A percentile compares a stretch with the other conserved stretches of the same genome.
These are phyloP conservation scores for Asterophora lycoperdoides DNA, from an alignment of 768 basidiomycete species.

Conservation along the genomic window DNA sequence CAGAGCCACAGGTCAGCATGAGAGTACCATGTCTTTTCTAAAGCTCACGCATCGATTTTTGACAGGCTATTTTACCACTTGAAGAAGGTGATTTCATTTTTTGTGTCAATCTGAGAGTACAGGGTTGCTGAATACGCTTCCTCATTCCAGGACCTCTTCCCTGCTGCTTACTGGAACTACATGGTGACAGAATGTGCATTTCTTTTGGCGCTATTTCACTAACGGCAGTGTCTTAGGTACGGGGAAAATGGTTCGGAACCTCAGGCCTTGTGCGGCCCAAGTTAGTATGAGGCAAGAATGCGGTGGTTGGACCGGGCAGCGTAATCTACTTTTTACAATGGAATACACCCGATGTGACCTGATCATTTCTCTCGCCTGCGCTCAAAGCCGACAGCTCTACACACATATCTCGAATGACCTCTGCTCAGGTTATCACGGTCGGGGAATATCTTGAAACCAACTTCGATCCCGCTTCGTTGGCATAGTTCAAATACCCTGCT, in stretches of 20 bases:
- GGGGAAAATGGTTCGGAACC: conserved; percentile 44
- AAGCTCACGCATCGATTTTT: not conserved
- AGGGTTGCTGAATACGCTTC: conserved; percentile 10
- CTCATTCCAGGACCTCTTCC: conserved; percentile 55
- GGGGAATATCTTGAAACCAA: conserved; percentile 79
- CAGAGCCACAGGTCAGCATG: conserved; percentile 61
- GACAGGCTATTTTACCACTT: conserved; percentile 77
- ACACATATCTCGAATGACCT: conserved; percentile 74
- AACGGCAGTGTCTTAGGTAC: conserved; percentile 26
- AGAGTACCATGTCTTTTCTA: not conserved
- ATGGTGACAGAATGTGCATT: conserved; percentile 43
- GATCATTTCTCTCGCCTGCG: too few relatives aligned
- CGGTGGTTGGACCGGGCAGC: too few relatives aligned
- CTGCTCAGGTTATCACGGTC: conserved; percentile 65
- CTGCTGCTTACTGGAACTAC: conserved; percentile 72
- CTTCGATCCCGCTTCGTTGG: conserved; percentile 67
- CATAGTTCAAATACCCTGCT: conserved; percentile 75
- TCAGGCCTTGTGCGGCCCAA: conserved; percentile 28
- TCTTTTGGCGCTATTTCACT: conserved; percentile 6
- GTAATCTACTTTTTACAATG: too few relatives aligned
- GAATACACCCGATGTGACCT: not conserved
- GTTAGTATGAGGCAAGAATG: conserved; percentile 17
- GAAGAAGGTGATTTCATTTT: conserved; percentile 61
- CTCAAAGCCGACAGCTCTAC: too few relatives aligned
- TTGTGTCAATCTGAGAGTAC: not conserved